Evolutionary conservation across 352 stramenopile species (phyloP), one percentile per base, ranked within the genome.

Genomic region (Globisporangium acanthophoron): DNA sequence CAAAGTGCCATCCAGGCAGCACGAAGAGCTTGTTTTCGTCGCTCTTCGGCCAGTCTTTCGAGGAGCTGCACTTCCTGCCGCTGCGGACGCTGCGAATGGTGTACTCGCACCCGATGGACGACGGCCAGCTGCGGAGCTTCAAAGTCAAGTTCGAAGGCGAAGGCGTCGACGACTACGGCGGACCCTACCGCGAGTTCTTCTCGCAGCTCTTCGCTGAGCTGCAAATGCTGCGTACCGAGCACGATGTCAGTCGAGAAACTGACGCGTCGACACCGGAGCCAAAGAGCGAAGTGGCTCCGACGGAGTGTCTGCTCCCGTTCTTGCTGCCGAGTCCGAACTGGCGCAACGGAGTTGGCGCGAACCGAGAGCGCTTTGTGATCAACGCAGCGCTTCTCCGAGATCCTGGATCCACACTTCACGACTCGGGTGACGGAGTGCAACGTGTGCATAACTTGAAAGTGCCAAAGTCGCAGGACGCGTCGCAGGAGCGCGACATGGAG

Each of bases 61-160:
- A 94, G 49, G 80, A 87, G 56, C 67, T 97, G 1, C 87, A 96
- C 53, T 96, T 95, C 54, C 39, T 96, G 24, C 78, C 84, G 7
- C 54, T 91, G 0, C 68, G 73, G 15, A 78, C 70, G 4, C 58
- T 95, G 46, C 87, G 90, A 0, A 97, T 97, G 76, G 81, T 88
- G 3, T 97, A 97, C 61, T 93, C 83, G 1, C 90, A 97, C 52
- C 90, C 88, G 5, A 97, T 97, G 90, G 90, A 97, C 65, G 89
- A 97, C 52, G 87, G 86, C 0, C 90, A 97, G 54, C 56, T 88
- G n/a, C 75, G 90, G 16, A 88, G 69, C 24, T 98, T 98, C 73
- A 97, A 97, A 52, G 89, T 98, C 18, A 96, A 97, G 61, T 98
- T 98, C 52, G 89, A 96, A 63, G 94, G 93, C 21, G 93, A 98